Evolutionary conservation across 2,329 filamentous ascomycete species (phyloP).

Genomic region (Didymosphaeria variabile): DNA sequence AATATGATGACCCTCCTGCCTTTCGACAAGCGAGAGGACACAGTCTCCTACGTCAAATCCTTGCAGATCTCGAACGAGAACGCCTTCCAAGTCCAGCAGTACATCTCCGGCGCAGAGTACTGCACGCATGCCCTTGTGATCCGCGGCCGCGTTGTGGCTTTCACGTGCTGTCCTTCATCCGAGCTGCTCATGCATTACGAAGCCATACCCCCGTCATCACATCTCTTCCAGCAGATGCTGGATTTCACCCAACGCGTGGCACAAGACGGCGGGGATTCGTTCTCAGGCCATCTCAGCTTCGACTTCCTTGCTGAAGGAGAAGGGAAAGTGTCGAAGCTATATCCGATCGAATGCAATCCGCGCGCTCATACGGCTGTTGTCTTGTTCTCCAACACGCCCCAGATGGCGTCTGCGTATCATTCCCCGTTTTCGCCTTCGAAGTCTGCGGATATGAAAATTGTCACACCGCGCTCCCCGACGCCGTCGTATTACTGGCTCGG

Average conservation of each 20-base stretch:
- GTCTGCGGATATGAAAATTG: conserved; percentile 20
- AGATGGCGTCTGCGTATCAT: conserved; percentile 42
- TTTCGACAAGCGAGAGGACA: conserved; percentile 61
- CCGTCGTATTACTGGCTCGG: conserved; percentile 70
- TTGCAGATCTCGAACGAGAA: conserved; percentile 64
- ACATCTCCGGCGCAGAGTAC: conserved; percentile 69
- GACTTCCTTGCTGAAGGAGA: conserved; percentile 71
- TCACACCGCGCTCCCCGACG: conserved; percentile 33
- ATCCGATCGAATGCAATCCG: conserved; percentile 77
- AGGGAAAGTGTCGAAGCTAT: conserved; percentile 54
- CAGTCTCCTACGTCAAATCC: conserved; percentile 62
- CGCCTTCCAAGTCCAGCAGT: conserved; percentile 76
- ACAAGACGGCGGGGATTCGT: conserved; percentile 54
- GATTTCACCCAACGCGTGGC: conserved; percentile 70
- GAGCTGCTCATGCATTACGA: conserved; percentile 73
- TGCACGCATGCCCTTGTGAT: conserved; percentile 76
- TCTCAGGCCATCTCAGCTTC: conserved; percentile 78
- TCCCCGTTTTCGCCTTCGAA: conserved; percentile 29
- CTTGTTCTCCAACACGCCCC: conserved; percentile 59
- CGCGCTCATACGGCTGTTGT: conserved; percentile 73
- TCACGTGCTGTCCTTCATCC: conserved; percentile 71
- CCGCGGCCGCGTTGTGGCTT: conserved; percentile 69
- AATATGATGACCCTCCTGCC: conserved; percentile 72
- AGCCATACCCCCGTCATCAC: conserved; percentile 63
- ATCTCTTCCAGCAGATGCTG: conserved; percentile 68